Evolutionary conservation across 1,284 basidiomycete genomes (phyloP).

Genomic region (Abortiporus biennis): DNA sequence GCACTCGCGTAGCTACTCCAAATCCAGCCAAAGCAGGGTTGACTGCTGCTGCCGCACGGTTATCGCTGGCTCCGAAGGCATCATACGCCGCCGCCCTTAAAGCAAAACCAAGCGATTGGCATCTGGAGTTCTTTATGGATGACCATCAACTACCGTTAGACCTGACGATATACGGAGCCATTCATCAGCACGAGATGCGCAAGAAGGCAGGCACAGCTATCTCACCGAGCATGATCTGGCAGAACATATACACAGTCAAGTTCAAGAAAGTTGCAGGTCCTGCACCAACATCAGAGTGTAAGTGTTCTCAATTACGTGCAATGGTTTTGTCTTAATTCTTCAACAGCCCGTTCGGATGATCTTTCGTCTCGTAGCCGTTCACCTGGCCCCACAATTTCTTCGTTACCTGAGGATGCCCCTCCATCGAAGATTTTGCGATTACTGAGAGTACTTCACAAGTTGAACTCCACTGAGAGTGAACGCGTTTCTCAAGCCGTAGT

Average conservation of each 20-base stretch:
- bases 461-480: slow-evolving; percentile 65
- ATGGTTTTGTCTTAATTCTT: slow-evolving; percentile 1
- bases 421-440: slow-evolving; percentile 90
- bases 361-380: slow-evolving; percentile 45
- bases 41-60: slow-evolving; percentile 26
- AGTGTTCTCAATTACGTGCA: slow-evolving; percentile 17
- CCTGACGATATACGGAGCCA: slow-evolving; percentile 93
- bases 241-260: slow-evolving; percentile 85
- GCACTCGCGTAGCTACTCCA: slow-evolving; percentile 90
- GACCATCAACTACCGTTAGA: slow-evolving; percentile 79
- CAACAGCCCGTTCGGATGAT: slow-evolving; percentile 28
- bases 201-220: slow-evolving; percentile 55
- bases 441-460: slow-evolving; percentile 80
- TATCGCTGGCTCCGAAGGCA: slow-evolving; percentile 41
- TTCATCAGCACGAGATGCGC: slow-evolving; percentile 82
- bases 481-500: slow-evolving; percentile 36
- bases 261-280: slow-evolving; percentile 92
- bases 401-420: slow-evolving; percentile 78
- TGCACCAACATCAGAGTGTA: slow-evolving; percentile 54
- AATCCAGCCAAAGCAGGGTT: slow-evolving; percentile 36
- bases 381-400: slow-evolving; percentile 59
- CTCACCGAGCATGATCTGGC: slow-evolving; percentile 77
- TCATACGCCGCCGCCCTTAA: slow-evolving; percentile 96
- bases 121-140: slow-evolving; percentile 92
- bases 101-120: slow-evolving; percentile 91